phyloP scores from a whole-genome alignment of 2,329 filamentous ascomycete species.

The Colletotrichum acutatum region DNA sequence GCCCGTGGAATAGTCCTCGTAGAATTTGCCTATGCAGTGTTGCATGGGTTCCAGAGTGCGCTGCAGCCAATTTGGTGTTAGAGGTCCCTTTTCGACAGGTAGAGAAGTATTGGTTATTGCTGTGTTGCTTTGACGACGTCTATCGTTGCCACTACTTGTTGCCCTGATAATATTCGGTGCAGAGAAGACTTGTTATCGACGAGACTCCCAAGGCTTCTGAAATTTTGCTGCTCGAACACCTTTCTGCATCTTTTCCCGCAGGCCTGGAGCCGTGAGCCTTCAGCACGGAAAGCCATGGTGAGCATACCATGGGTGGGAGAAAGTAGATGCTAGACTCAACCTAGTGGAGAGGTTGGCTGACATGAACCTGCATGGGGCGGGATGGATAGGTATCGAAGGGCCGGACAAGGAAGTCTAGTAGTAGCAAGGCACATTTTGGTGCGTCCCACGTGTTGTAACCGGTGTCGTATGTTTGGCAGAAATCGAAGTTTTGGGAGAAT shows the following conservation, averaged over 20 bases:
- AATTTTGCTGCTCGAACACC: too few species aligned
- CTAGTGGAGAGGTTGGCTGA: neutral
- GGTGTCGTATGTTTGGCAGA: neutral
- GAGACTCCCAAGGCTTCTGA: too few species aligned
- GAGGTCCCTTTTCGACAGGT: too few species aligned
- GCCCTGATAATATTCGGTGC: too few species aligned
- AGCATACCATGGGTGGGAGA: neutral
- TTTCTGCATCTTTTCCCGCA: neutral
- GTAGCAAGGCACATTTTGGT: neutral
- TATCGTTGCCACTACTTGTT: too few species aligned
- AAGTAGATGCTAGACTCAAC: neutral
- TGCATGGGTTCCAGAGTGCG: neutral
- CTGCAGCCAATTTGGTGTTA: too few species aligned
- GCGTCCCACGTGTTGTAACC: conserved; percentile 15
- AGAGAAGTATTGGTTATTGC: too few species aligned
- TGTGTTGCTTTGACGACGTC: too few species aligned
- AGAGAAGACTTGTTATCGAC: too few species aligned
- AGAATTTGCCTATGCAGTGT: neutral
- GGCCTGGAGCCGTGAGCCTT: neutral
- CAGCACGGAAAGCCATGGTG: too few species aligned
- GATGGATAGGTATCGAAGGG: neutral
- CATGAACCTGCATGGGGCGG: conserved; percentile 4
- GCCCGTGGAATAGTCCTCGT: neutral
- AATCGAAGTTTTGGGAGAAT: neutral
- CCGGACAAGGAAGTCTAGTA: neutral